Percentiles rank a stretch among this genome's conserved stretches.
Conservation (phyloP, 139 green algal species). For the Tetradesmus lagerheimii region DNA sequence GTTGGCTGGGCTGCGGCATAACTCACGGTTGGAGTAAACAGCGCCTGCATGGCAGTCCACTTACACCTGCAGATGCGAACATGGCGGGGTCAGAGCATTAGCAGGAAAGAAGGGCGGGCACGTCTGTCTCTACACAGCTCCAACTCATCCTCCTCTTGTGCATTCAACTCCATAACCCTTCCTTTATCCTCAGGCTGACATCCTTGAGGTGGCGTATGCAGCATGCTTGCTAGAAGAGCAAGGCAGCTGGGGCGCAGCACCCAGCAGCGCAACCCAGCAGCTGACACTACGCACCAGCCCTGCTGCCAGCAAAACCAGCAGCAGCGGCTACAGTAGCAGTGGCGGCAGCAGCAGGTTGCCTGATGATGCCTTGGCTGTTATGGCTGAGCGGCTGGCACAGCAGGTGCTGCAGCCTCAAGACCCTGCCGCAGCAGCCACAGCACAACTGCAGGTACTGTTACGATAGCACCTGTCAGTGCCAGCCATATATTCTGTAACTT, state of each 20-base stretch:
- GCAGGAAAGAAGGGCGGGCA: no score
- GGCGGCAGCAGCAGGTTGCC: neutral
- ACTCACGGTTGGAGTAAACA: no score
- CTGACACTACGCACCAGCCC: neutral
- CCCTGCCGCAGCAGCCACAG: constrained; percentile 9
- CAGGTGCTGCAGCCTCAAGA: neutral
- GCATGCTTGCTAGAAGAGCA: neutral
- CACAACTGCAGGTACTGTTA: neutral
- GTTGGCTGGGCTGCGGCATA: no score
- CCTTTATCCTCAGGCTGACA: constrained; percentile 5
- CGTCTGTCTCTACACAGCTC: no score
- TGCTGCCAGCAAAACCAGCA: neutral
- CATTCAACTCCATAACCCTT: neutral
- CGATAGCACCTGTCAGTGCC: no score
- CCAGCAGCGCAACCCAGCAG: neutral
- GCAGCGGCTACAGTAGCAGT: neutral
- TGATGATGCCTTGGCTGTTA: neutral
- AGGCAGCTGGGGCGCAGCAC: neutral
- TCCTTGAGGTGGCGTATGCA: constrained; percentile 26
- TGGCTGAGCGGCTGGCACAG: constrained; percentile 32
- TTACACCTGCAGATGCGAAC: no score
- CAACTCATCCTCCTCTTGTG: neutral
- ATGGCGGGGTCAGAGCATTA: no score
- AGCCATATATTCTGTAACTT: no score
- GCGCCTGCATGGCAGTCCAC: no score